phyloP scores from a whole-genome alignment of 805 yeast genomes.

The Hanseniaspora meyeri region DNA sequence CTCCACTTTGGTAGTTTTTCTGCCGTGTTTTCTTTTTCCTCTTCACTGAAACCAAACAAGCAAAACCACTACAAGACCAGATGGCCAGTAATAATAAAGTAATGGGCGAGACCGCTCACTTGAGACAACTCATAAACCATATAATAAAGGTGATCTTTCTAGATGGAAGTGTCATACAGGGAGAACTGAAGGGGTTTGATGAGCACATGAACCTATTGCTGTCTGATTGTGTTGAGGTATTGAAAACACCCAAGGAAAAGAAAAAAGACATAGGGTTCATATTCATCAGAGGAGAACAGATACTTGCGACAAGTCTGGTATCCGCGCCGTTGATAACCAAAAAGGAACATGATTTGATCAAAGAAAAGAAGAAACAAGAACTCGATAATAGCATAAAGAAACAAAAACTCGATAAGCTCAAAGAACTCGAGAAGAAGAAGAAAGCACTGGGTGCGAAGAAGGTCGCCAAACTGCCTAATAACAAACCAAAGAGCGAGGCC shows the following conservation, averaged over 20 bases:
- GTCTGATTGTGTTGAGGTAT: background rate
- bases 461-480: background rate
- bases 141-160: conserved; percentile 6
- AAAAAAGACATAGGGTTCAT: conserved; percentile 5
- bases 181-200: conserved; percentile 12
- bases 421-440: conserved; percentile 3
- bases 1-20: no score
- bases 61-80: background rate
- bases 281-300: conserved; percentile 8
- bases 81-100: background rate
- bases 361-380: conserved; percentile 6
- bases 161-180: conserved; percentile 2
- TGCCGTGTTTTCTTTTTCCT: no score
- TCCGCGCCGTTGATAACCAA: background rate
- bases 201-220: conserved; percentile 5
- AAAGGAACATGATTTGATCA: background rate
- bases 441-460: background rate
- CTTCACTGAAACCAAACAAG: no score
- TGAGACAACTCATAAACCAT: conserved; percentile 7
- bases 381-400: background rate
- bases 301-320: conserved; percentile 1
- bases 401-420: conserved; percentile 1
- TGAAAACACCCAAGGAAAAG: background rate
- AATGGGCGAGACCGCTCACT: background rate
- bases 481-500: background rate